A percentile compares a stretch with the other conserved stretches of the same genome.
phyloP scores from a whole-genome alignment of 345 rosid genomes.

The Schrenkiella parvula region DNA sequence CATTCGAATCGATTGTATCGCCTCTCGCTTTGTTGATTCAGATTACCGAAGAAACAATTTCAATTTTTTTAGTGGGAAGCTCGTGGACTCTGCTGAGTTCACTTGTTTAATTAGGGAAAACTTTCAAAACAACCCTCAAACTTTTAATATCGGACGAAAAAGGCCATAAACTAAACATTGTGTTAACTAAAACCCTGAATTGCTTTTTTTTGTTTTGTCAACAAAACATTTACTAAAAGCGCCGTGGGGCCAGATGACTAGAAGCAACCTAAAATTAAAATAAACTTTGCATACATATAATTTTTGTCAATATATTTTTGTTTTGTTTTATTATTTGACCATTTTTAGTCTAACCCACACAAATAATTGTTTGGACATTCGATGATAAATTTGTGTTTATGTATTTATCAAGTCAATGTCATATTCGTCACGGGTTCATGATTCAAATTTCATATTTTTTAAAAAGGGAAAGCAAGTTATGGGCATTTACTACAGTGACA shows the following conservation, averaged over 20 bases:
- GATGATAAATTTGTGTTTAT: not conserved
- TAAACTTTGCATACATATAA: not conserved
- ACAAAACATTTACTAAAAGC: too few relatives aligned
- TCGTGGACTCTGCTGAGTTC: slow-evolving; percentile 11
- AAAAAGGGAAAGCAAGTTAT: not conserved
- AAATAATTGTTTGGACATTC: not conserved
- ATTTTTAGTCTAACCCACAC: not conserved
- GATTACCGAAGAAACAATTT: not conserved
- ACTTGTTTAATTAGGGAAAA: not conserved
- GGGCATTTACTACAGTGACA: too few relatives aligned
- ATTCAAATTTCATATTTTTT: not conserved
- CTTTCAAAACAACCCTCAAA: not conserved
- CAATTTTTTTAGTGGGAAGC: slow-evolving; percentile 26
- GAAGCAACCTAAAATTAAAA: too few relatives aligned
- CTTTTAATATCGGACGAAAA: not conserved
- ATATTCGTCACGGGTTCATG: not conserved
- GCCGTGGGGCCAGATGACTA: not conserved
- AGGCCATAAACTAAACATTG: not conserved
- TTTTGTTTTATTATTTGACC: not conserved
- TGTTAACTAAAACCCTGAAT: not conserved
- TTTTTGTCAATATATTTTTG: not conserved
- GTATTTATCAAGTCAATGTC: not conserved
- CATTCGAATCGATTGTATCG: slow-evolving; percentile 24
- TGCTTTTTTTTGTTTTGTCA: not conserved
- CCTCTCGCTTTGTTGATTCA: slow-evolving; percentile 5